Evolutionary conservation across 23 red algal genomes (phyloP), one percentile per base, ranked within the genome.

Genomic region (Gracilaria domingensis): DNA sequence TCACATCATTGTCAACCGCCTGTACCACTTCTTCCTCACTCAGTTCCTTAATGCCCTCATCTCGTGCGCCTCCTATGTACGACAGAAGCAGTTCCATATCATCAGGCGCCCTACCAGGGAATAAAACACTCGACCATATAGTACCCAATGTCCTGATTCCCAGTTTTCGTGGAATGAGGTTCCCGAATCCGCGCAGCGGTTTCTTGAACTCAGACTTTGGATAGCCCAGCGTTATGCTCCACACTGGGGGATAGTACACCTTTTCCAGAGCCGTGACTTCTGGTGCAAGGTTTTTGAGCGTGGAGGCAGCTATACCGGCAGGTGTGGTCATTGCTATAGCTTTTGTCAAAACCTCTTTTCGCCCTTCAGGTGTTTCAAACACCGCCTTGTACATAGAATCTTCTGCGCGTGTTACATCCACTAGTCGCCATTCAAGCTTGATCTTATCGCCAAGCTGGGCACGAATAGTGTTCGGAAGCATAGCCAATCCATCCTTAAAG

Each of bases 1-100:
- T 83, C 35, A 98, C 87, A 70, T 98, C 96, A 12, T 72, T 67
- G 61, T 98, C 74, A 0, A 98, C 96, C 5, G 66, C 81, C 32
- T 40, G 47, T 18, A 85, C 93, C 69, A 98, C 93, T 30, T 95
- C 92, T 18, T 71, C 96, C 45, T 91, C 87, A 9, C 74, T 79
- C 54, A 93, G 28, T 2, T 85, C 84, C 54, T 67, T 79, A 66
- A 98, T 98, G 62, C 74, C 79, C 42, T 40, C 25, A 56, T 98
- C 93, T 4, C 88, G 96, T 36, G 93, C 93, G 53, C 96, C 96
- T 13, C 96, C 96, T 81, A 98, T 98, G 72, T 98, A 98, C 40
- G 96, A 95, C 17, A 95, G 83, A 33, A 98, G 66, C 62, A 98
- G 76, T 42, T 95, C 61, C 93, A 88, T 89, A 12, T 81, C 93